A percentile compares a stretch with the other conserved stretches of the same genome.
Conservation (phyloP, 2,329 filamentous ascomycete genomes). For the Raffaelea deltoideospora region DNA sequence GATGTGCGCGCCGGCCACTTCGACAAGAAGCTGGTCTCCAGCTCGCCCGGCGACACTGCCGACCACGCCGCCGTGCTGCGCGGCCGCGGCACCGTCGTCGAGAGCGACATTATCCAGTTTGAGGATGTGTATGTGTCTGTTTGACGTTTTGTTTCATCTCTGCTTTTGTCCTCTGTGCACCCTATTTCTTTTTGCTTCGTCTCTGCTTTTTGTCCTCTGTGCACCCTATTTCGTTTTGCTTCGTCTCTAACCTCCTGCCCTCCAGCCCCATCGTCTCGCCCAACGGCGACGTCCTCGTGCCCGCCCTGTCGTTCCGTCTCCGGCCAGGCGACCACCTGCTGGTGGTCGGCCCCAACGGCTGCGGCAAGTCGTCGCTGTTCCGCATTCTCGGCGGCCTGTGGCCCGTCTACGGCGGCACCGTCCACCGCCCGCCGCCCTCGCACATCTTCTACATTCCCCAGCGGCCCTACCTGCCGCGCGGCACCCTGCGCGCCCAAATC, state of each 20-base stretch:
- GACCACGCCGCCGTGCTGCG: conserved; percentile 71
- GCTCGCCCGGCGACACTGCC: conserved; percentile 55
- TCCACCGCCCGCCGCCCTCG: conserved; percentile 78
- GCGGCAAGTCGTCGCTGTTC: conserved; percentile 92
- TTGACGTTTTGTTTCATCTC: conserved; percentile 15
- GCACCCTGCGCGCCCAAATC: conserved; percentile 88
- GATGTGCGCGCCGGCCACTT: conserved; percentile 84
- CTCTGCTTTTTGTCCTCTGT: neutral
- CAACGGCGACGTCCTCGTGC: conserved; percentile 85
- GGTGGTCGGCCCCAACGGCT: conserved; percentile 92
- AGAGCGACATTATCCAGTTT: conserved; percentile 75
- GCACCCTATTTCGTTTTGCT: neutral
- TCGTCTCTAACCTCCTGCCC: too few species aligned
- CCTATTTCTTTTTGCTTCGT: neutral
- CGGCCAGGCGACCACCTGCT: conserved; percentile 78
- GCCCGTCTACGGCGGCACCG: conserved; percentile 92
- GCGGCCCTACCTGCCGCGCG: conserved; percentile 80
- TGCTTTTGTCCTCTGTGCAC: neutral
- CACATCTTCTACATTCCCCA: conserved; percentile 98
- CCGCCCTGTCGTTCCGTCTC: conserved; percentile 74
- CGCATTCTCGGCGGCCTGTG: conserved; percentile 90
- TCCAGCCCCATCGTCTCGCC: conserved; percentile 84
- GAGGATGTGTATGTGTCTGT: conserved; percentile 63
- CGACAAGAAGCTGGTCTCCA: conserved; percentile 91
- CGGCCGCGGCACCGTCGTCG: conserved; percentile 65